A percentile compares a stretch with the other conserved stretches of the same genome.
These are phyloP conservation scores for Sporothrix globosa DNA, from an alignment of 2,329 filamentous ascomycete genomes.

Conservation along the genomic window DNA sequence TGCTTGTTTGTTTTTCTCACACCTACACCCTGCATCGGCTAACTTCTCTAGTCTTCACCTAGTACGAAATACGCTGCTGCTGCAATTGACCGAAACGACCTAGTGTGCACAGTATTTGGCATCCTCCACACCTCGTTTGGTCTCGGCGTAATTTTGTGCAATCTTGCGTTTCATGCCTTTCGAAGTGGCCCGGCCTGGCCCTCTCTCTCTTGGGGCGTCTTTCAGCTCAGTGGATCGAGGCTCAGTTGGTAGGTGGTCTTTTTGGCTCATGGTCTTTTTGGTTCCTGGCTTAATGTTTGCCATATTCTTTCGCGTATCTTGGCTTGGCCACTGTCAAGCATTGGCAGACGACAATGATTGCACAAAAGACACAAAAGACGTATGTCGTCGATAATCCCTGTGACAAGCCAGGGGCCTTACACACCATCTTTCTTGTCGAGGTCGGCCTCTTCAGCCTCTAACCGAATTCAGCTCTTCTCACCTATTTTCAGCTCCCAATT, in stretches of 20 bases:
- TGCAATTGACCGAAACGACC: no score
- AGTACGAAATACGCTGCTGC: no score
- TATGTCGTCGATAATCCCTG: not conserved
- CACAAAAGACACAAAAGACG: no score
- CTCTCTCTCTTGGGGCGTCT: no score
- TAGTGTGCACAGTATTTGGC: no score
- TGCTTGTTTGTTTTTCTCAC: no score
- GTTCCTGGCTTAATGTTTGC: not conserved
- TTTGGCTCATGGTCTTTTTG: not conserved
- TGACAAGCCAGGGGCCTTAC: not conserved
- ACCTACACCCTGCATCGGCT: no score
- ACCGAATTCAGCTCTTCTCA: not conserved
- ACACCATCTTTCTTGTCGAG: not conserved
- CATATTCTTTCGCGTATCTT: not conserved
- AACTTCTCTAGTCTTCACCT: no score
- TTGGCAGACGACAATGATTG: not conserved
- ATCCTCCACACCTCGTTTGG: not conserved
- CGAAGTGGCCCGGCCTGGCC: no score
- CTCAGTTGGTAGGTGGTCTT: no score
- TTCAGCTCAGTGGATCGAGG: not conserved
- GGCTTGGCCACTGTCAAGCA: not conserved
- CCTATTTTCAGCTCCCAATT: not conserved
- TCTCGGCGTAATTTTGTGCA: conserved; percentile 5
- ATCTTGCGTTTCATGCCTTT: no score
- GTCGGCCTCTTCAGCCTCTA: not conserved